Conservation (phyloP, 768 basidiomycete genomes). For the Melanogaster broomeanus region DNA sequence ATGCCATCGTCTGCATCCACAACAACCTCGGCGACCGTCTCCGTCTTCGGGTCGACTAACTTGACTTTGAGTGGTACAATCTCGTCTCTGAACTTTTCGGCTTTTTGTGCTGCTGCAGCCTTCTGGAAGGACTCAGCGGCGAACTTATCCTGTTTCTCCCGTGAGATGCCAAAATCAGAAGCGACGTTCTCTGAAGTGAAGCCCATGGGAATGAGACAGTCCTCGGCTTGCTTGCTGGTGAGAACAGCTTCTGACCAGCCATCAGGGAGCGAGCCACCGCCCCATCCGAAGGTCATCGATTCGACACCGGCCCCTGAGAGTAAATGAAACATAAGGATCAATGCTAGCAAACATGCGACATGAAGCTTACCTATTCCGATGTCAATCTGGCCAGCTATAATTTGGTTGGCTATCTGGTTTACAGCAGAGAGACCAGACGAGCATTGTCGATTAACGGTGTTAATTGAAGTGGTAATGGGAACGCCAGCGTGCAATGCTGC, state of each 20-base stretch:
- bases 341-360: slow-evolving; percentile 1
- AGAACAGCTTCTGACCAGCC: slow-evolving; percentile 67
- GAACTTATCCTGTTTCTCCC: slow-evolving; percentile 80
- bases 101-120: slow-evolving; percentile 77
- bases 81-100: slow-evolving; percentile 80
- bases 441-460: slow-evolving; percentile 90
- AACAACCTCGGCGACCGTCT: slow-evolving; percentile 62
- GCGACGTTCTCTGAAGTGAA: slow-evolving; percentile 96
- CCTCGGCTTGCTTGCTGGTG: slow-evolving; percentile 65
- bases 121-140: slow-evolving; percentile 84
- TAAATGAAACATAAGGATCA: slow-evolving; percentile 5
- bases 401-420: slow-evolving; percentile 80
- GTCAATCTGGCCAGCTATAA: slow-evolving; percentile 77
- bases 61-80: slow-evolving; percentile 80
- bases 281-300: slow-evolving; percentile 84
- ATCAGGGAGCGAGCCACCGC: slow-evolving; percentile 54
- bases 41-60: slow-evolving; percentile 71
- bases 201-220: slow-evolving; percentile 88
- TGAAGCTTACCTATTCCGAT: slow-evolving; percentile 75
- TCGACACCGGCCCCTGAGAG: slow-evolving; percentile 79
- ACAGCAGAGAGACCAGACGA: slow-evolving; percentile 85
- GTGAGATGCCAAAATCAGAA: slow-evolving; percentile 69
- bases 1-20: slow-evolving; percentile 87
- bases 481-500: slow-evolving; percentile 86
- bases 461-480: slow-evolving; percentile 69